Base-by-base conservation (phyloP, 2,329 filamentous ascomycete genomes). In the Diplodia corticola region DNA sequence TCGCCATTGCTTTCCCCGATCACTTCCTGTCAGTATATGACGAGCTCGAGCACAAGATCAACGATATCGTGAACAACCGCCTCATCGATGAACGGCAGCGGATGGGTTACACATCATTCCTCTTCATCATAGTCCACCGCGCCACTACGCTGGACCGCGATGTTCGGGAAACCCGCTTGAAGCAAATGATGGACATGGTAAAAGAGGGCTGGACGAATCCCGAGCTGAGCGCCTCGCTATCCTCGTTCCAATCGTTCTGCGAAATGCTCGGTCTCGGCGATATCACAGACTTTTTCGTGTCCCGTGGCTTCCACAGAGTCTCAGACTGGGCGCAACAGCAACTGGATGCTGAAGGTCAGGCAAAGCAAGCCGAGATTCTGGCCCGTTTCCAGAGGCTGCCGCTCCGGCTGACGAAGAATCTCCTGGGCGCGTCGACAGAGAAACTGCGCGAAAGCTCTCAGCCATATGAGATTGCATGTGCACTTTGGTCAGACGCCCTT, bases 71-170 rank as follows among this genome's bases (percentile, higher is more conserved):
- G 74, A 83, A 88, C 68, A 87, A 91, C 55, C 87, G 90, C 33
- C 85, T 86, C 64, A 80, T 91, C 33, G 94, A 97, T 73, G 90
- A 94, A 72, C 92, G 93, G 73, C 87, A 93, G 35, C 88, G 91
- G 66, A 89, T 95, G 73, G 92, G 93, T 1, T 93, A 96, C 73
- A 91, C 89, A 71, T 94, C 93, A 10, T 94, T 98, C 69, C 83
- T 98, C 0, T 96, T 99, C 76, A 95, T 96, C 67, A 95, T 99
- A 69, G 89, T 95, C 72, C 94, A 98, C 77, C 92, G 95, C 67
- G 89, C 92, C 40, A 89, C 85, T 24, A 88, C 88, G 50, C 84
- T 98, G 37, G 89, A 96, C 70, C 84, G 85, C 20, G 82, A 83
- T n/a, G 79, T 87, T 40, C 91, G 93, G 67, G 83, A 93, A 63